Base-by-base conservation (phyloP, 2,329 filamentous ascomycete genomes). In the Fusarium sterilihyphosum region DNA sequence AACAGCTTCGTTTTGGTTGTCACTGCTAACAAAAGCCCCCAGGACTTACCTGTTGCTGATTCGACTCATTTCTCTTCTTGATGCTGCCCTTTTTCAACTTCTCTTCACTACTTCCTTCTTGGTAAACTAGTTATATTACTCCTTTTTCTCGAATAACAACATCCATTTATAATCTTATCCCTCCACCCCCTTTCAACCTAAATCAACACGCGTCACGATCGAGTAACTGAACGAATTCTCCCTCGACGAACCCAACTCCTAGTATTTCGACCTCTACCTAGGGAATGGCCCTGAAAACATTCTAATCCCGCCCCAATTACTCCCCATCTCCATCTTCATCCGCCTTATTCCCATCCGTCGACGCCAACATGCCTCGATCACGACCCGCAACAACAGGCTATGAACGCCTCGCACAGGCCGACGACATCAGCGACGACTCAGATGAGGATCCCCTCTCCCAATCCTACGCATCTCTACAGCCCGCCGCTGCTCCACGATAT, bases 371-470 rank as follows among this genome's bases (percentile, higher is more conserved):
- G 92, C 88, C 92, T 78, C 90, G 89, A 81, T 86, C 86, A 72
- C 89, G 92, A 66, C 93, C 92, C 71, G 88, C 92, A 67, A 93
- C 92, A 49, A 95, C 94, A 73, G 94, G 94, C 83, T 96, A 96
- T 84, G 93, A 94, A 83, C 93, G 93, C 80, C 91, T 96, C 67
- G 92, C 93, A 73, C 94, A 96, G 84, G 93, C 93, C 76, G 93
- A 95, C 80, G 91, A 92, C 77, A 88, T 92, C 78, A 92, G 91
- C 82, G 92, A 93, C 79, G 91, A 92, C 65, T 93, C 92, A 61
- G 92, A 94, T 73, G 87, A 90, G 52, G 90, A 92, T 66, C 86
- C 88, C 71, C 84, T 91, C 69, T 85, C 85, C 73, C 84, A 87
- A 56, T 85, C 85, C 59, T 87, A 88, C 72, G 85, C 86, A 53